Base-by-base conservation (phyloP, 2,329 filamentous ascomycete genomes). In the Fusarium ambrosium region DNA sequence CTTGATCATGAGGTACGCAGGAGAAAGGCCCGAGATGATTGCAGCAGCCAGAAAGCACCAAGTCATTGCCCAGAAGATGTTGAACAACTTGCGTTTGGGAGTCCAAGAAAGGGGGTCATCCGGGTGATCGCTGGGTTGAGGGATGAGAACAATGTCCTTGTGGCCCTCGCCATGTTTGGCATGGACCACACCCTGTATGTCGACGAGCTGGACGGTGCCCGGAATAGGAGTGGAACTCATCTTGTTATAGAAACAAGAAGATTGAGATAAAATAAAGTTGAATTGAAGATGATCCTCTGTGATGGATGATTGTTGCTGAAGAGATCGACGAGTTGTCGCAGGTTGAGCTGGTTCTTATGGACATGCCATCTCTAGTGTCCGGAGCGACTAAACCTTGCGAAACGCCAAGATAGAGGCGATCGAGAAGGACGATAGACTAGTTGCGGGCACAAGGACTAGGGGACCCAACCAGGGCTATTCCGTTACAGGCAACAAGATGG, bases 31-130 rank as follows among this genome's bases (percentile, higher is more conserved):
- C 0, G 75, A 78, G 39, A 79, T 71, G 14, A 79, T 72, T 41
- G 75, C 77, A 2, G 76, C 72, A 4, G 60, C 72, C 18, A 79
- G 72, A 43, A 79, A 79, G 48, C 76, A 79, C 77, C 77, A 79
- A 1, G 66, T 55, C 77, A 79, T 79, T 7, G 68, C 77, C n/a
- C 69, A 75, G 0, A 73, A 62, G 14, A 79, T 71, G 37, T 78
- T 79, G 34, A 67, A 59, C 8, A 60, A 60, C 62, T 79, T 79
- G 14, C 77, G 72, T 1, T 53, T 41, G 3, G 53, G 45, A 18
- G 41, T 72, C 76, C 76, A 79, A 7, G 71, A 61, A 2, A 78
- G 67, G 32, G 77, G 77, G 48, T 79, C 77, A 27, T 78, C 74
- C 5, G 77, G 76, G 24, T 79, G 60, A 36, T 76, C 69, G 27